Base-by-base conservation (phyloP, 1,139 yeast genomes). In the Kodamaea alishanica region DNA sequence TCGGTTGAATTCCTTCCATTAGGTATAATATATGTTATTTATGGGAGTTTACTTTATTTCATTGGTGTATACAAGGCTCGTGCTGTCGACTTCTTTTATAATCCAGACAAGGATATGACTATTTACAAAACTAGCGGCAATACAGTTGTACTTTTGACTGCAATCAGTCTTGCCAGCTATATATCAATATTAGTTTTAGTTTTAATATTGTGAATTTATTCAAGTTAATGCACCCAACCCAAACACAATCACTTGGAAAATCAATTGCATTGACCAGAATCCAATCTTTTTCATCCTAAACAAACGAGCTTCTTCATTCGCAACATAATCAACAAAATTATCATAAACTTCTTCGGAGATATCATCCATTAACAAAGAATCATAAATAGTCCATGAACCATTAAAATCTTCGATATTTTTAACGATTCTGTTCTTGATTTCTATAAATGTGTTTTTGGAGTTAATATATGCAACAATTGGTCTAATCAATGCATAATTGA, bases 391-490 rank as follows among this genome's bases (percentile, higher is more conserved):
- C 98, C 98, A 92, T 5, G 96, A 79, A 0, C 98, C 98, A 52
- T 86, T 89, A 56, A 92, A 92, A 55, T 92, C 97, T 28, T 70
- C 68, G 24, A 88, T 64, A 37, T 79, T 75, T 57, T 92, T 92
- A 33, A 84, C 84, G n/a, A 92, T 79, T 5, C 90, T 77, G 55
- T 96, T 88, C 47, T 81, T 75, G 45, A 92, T 81, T 35, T 96
- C 97, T 46, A 92, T 90, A 51, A 84, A 85, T 0, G 97, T 88
- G 54, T 86, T 84, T 46, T 85, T 77, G 27, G 95, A 84, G 60
- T 92, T 92, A 56, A 92, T 90, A 61, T 90, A 92, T 0, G 94
- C 97, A 24, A 92, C 96, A 56, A 92, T 90, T 0, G 98, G 98
- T 47, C 96, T 70, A 39, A 92, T 84, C 39, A 92, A 70, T 0